phyloP scores from a whole-genome alignment of 768 basidiomycete species.

The Pleurotus tuoliensis region DNA sequence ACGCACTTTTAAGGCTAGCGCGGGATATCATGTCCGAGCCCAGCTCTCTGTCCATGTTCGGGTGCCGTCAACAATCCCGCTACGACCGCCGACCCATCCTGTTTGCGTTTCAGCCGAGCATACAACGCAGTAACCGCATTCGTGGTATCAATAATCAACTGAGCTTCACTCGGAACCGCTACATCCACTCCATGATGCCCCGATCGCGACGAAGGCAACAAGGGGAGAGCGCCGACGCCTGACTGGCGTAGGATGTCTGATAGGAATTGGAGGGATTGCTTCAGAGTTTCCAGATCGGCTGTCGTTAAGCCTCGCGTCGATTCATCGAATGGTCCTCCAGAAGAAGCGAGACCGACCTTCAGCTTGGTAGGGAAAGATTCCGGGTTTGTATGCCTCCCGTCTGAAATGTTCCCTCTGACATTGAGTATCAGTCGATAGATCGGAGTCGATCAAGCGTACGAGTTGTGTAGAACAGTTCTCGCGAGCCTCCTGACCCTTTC shows the following conservation, averaged over 20 bases:
- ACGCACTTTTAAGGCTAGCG: too few relatives aligned
- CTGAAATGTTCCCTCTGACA: conserved; percentile 23
- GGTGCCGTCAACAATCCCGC: conserved; percentile 30
- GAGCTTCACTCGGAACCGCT: conserved; percentile 31
- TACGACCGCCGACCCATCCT: conserved; percentile 40
- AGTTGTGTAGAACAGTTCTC: conserved; percentile 42
- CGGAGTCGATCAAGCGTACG: conserved; percentile 36
- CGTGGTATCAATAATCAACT: conserved; percentile 32
- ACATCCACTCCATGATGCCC: conserved; percentile 2
- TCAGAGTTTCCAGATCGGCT: conserved; percentile 48
- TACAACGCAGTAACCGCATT: conserved; percentile 35
- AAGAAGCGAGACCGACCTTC: conserved; percentile 34
- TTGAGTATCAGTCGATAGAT: background rate
- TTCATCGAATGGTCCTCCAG: background rate
- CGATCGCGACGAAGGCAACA: conserved; percentile 24
- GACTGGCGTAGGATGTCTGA: conserved; percentile 48
- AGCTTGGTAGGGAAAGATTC: conserved; percentile 50
- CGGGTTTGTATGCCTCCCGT: conserved; percentile 58
- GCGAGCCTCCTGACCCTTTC: conserved; percentile 45
- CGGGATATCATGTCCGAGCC: too few relatives aligned
- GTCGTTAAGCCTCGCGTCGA: background rate
- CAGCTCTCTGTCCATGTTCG: background rate
- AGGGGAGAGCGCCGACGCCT: conserved; percentile 65
- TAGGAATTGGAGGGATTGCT: conserved; percentile 43
- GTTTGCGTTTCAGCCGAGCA: conserved; percentile 37